Evolutionary conservation across 1,139 yeast genomes (phyloP), one percentile per base, ranked within the genome.

Genomic region (Candida albicans): DNA sequence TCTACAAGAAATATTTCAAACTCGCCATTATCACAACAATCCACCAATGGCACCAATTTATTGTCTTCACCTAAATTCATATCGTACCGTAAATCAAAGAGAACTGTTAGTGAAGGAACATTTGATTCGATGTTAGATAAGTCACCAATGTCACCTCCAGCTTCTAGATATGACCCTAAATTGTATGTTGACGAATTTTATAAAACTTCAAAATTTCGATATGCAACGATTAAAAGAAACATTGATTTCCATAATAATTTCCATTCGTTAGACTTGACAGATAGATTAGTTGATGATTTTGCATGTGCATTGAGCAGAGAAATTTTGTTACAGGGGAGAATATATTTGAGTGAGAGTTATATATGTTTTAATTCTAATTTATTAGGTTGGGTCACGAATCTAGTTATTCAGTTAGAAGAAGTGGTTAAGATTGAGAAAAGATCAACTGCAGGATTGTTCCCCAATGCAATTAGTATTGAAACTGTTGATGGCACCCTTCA

Each of bases 291-390:
- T 18, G 96, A 87, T 54, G 96, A 89, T 57, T 90, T 84, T 57
- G 81, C 91, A 36, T 93, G 98, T 68, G 97, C 98, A 0, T 65
- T 93, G 47, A 86, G 93, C 54, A 72, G 90, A 46, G 98, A 93
- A 48, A 89, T 93, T 42, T 68, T 93, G 22, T 70, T 90, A n/a
- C 99, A 95, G 55, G 99, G 99, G 7, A 73, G 96, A 43, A 58
- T 93, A 28, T 95, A 89, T 59, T 78, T 95, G 2, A 82, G 96
- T 15, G 96, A 88, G 54, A 78, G 79, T 47, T 81, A 85, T 55
- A 62, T 93, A 2, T 89, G 97, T 59, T 95, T 95, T 70, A 86
- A 89, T 56, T 88, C 97, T n/a, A 89, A 89, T 56, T 73, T 93
- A 37, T 70, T 95, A 40, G 97, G 97, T 0, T 91, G 96, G 96